Conservation (phyloP, 306 rosid species). For the Prunus dulcis region DNA sequence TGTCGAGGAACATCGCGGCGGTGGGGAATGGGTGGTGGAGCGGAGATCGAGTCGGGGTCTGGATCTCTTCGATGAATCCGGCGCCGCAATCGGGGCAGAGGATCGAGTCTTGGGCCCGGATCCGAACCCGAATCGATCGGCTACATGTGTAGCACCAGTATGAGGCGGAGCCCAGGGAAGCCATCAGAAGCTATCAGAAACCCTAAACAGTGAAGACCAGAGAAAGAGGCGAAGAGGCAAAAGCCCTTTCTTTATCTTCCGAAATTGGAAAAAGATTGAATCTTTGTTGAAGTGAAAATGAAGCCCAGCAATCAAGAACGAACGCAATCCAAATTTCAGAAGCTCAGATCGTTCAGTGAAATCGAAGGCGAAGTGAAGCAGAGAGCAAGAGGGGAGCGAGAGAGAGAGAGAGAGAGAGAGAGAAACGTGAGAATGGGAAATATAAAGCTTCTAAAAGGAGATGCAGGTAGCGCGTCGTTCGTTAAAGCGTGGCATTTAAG, state of each 20-base stretch:
- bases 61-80: slow-evolving; percentile 57
- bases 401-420: neutral
- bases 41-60: slow-evolving; percentile 36
- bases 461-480: slow-evolving; percentile 26
- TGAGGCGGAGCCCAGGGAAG: slow-evolving; percentile 42
- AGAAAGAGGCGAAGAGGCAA: neutral
- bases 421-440: neutral
- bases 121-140: slow-evolving; percentile 41
- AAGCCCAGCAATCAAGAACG: neutral
- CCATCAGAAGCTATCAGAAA: slow-evolving; percentile 28
- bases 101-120: slow-evolving; percentile 29
- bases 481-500: slow-evolving; percentile 18
- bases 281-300: neutral
- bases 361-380: neutral
- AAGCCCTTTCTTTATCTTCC: neutral
- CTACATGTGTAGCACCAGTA: slow-evolving; percentile 65
- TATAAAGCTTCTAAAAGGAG: neutral
- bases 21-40: slow-evolving; percentile 40
- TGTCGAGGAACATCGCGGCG: slow-evolving; percentile 38
- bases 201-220: neutral
- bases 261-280: neutral
- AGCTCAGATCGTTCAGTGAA: slow-evolving; percentile 1
- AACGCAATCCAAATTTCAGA: neutral
- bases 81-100: slow-evolving; percentile 57
- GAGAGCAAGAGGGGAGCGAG: neutral